Conservation (phyloP, 768 basidiomycete genomes). For the Rhodotorula graminis region DNA sequence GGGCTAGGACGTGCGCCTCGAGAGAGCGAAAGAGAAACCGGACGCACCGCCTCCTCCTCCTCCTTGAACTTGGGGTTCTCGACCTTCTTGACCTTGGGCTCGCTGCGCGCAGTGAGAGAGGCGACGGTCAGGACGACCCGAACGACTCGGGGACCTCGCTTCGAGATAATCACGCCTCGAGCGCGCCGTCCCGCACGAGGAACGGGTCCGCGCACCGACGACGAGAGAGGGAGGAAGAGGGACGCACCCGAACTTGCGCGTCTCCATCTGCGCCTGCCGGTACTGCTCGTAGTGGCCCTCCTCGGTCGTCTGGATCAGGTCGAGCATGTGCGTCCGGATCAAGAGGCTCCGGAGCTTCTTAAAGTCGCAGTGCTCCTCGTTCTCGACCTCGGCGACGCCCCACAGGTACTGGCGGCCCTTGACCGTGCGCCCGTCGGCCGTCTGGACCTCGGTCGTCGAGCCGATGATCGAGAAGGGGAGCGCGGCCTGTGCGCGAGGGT, state of each 20-base stretch:
- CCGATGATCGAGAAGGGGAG: constrained; percentile 99
- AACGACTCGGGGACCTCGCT: too few relatives aligned
- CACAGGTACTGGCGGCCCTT: constrained; percentile 98
- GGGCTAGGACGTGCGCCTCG: not conserved
- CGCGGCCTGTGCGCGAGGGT: constrained; percentile 55
- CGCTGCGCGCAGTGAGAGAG: constrained; percentile 45
- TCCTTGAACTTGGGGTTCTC: constrained; percentile 99
- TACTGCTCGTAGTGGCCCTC: constrained; percentile 97
- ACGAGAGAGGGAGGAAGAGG: too few relatives aligned
- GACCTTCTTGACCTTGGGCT: constrained; percentile 95
- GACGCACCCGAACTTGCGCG: constrained; percentile 80
- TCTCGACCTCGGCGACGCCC: constrained; percentile 99
- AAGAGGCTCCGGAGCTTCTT: constrained; percentile 90
- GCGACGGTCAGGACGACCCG: too few relatives aligned
- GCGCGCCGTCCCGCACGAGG: too few relatives aligned
- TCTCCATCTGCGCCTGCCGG: constrained; percentile 98
- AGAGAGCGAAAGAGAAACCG: not conserved
- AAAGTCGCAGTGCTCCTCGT: constrained; percentile 99
- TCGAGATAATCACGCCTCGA: too few relatives aligned
- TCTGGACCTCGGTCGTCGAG: constrained; percentile 88
- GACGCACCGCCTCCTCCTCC: constrained; percentile 72
- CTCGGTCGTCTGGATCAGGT: constrained; percentile 91
- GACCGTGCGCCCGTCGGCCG: constrained; percentile 81
- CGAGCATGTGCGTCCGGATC: constrained; percentile 97
- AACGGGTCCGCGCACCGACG: too few relatives aligned